Conservation (phyloP, 352 stramenopile genomes). For the Pythium dissimile region DNA sequence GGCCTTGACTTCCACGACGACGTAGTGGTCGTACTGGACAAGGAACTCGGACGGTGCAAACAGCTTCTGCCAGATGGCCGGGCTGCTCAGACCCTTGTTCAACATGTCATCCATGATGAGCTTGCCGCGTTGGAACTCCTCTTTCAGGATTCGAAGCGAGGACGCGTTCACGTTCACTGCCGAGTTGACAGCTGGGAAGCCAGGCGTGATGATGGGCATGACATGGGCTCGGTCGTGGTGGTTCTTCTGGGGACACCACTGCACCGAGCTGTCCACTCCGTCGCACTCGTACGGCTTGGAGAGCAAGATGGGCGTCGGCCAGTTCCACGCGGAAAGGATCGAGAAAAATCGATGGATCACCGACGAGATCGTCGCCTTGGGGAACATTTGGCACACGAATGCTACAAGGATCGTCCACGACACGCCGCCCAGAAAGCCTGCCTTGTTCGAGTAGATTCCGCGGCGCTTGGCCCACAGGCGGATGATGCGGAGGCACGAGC, state of each 20-base stretch:
- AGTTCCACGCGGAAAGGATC: slow-evolving; percentile 72
- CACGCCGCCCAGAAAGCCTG: slow-evolving; percentile 75
- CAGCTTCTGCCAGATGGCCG: slow-evolving; percentile 69
- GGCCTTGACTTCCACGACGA: slow-evolving; percentile 59
- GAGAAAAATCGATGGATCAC: slow-evolving; percentile 82
- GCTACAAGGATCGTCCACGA: slow-evolving; percentile 85
- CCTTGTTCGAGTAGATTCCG: slow-evolving; percentile 84
- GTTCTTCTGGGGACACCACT: slow-evolving; percentile 77
- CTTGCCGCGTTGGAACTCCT: slow-evolving; percentile 75
- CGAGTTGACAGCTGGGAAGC: slow-evolving; percentile 81
- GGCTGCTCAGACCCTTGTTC: slow-evolving; percentile 54
- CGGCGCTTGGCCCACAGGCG: slow-evolving; percentile 72
- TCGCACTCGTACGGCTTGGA: slow-evolving; percentile 50
- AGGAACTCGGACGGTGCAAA: slow-evolving; percentile 75
- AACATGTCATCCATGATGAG: slow-evolving; percentile 74
- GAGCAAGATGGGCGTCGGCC: slow-evolving; percentile 77
- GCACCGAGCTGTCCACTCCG: slow-evolving; percentile 30
- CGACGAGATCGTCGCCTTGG: slow-evolving; percentile 62
- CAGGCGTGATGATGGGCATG: slow-evolving; percentile 87
- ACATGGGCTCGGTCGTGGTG: slow-evolving; percentile 75
- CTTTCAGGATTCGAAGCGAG: slow-evolving; percentile 65
- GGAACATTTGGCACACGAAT: slow-evolving; percentile 87
- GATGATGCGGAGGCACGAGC: slow-evolving; percentile 67
- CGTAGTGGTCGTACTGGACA: slow-evolving; percentile 82
- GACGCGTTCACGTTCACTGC: slow-evolving; percentile 81